A percentile compares a stretch with the other conserved stretches of the same genome.
Evolutionary conservation across 2,329 filamentous ascomycete species (phyloP).

Genomic region (Xylariales sp.): DNA sequence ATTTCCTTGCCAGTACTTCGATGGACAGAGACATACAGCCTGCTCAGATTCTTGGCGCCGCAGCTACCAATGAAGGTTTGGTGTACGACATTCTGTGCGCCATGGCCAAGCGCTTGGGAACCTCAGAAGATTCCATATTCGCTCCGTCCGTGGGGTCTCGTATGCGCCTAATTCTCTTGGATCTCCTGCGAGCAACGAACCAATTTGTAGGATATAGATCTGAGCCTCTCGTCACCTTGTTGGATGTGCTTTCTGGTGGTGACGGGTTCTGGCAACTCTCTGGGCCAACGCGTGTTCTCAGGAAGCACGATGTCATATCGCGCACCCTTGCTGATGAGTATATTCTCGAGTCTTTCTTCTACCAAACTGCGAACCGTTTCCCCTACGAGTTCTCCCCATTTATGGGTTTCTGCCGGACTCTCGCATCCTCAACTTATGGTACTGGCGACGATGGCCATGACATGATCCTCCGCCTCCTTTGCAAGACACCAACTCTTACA

Average conservation of each 20-base stretch:
- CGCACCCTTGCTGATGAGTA: slow-evolving; percentile 49
- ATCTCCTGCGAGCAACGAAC: slow-evolving; percentile 65
- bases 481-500: slow-evolving; percentile 69
- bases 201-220: slow-evolving; percentile 67
- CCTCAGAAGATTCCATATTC: slow-evolving; percentile 41
- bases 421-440: slow-evolving; percentile 46
- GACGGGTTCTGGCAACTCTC: slow-evolving; percentile 50
- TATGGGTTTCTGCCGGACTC: slow-evolving; percentile 62
- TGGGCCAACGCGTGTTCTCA: slow-evolving; percentile 31
- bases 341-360: slow-evolving; percentile 57
- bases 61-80: slow-evolving; percentile 43
- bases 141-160: slow-evolving; percentile 55
- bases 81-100: slow-evolving; percentile 50
- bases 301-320: slow-evolving; percentile 27
- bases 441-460: slow-evolving; percentile 30
- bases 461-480: slow-evolving; percentile 59
- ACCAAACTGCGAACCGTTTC: slow-evolving; percentile 70
- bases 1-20: slow-evolving; percentile 47
- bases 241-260: slow-evolving; percentile 58
- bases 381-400: slow-evolving; percentile 84
- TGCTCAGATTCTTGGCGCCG: slow-evolving; percentile 45
- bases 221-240: slow-evolving; percentile 62
- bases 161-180: slow-evolving; percentile 61
- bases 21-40: slow-evolving; percentile 47
- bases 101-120: slow-evolving; percentile 45